phyloP scores from a whole-genome alignment of 192 early-diverging fungal species.

The Coemansia furcata region DNA sequence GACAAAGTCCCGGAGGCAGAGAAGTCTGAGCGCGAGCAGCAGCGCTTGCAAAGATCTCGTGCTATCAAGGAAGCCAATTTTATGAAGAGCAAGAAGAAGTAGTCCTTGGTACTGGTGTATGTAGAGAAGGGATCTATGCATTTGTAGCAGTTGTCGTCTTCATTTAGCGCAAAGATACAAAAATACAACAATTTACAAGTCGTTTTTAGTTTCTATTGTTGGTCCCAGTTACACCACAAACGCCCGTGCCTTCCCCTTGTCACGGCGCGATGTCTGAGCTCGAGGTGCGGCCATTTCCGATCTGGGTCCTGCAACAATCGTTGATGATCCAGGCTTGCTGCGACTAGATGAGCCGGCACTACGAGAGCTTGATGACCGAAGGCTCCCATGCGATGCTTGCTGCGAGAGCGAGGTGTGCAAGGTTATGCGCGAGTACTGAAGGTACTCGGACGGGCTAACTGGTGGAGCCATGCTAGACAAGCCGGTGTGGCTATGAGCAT shows the following conservation, averaged over 20 bases:
- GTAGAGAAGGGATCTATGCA: neutral
- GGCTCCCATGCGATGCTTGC: constrained; percentile 8
- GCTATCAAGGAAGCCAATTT: constrained; percentile 71
- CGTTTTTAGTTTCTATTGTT: neutral
- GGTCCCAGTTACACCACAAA: constrained; percentile 17
- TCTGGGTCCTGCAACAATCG: neutral
- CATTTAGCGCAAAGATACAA: neutral
- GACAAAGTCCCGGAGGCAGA: constrained; percentile 46
- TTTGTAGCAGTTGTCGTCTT: constrained; percentile 3
- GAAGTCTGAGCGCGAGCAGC: constrained; percentile 54
- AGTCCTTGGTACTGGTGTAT: neutral
- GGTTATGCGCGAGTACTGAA: constrained; percentile 46
- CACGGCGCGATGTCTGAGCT: constrained; percentile 8
- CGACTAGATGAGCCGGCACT: neutral
- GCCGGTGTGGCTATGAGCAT: constrained; percentile 30
- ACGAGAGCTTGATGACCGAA: constrained; percentile 6
- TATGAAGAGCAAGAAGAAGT: constrained; percentile 74
- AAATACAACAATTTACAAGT: neutral
- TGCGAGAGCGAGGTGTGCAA: constrained; percentile 37
- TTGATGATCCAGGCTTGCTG: neutral
- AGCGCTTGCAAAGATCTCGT: constrained; percentile 60
- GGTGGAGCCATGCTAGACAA: constrained; percentile 34
- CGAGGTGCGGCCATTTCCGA: neutral
- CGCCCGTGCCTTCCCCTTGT: constrained; percentile 44
- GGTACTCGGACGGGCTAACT: constrained; percentile 46